A percentile compares a stretch with the other conserved stretches of the same genome.
Conservation (phyloP, 1,284 basidiomycete species). For the Trichosporon asahii region DNA sequence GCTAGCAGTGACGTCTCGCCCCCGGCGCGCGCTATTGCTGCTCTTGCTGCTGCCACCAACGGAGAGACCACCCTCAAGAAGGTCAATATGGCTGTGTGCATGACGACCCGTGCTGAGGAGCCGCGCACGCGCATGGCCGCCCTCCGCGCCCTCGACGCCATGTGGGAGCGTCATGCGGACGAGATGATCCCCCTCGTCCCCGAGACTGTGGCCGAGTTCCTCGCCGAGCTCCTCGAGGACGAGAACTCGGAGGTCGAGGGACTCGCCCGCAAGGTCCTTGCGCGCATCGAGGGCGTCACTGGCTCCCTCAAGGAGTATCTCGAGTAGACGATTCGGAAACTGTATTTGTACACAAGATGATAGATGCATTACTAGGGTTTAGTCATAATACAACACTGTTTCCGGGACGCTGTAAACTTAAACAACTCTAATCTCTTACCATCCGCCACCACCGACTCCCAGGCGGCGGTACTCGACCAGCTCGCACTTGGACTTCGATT, state of each 20-base stretch:
- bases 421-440: constrained; percentile 25
- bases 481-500: constrained; percentile 32
- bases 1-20: constrained; percentile 21
- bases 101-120: constrained; percentile 80
- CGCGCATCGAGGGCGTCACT: constrained; percentile 52
- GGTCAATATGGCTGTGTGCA: constrained; percentile 78
- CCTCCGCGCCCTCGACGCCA: constrained; percentile 62
- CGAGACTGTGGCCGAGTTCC: constrained; percentile 55
- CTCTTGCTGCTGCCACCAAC: constrained; percentile 59
- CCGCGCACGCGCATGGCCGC: constrained; percentile 65
- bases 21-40: constrained; percentile 56
- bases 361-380: constrained; percentile 1
- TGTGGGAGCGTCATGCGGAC: constrained; percentile 68
- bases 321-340: constrained; percentile 28
- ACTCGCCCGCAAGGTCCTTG: constrained; percentile 51
- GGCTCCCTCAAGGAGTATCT: constrained; percentile 52
- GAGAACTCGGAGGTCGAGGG: constrained; percentile 52
- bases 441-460: constrained; percentile 44
- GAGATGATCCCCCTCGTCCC: constrained; percentile 58
- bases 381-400: neutral
- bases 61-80: constrained; percentile 64
- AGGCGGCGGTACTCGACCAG: constrained; percentile 47
- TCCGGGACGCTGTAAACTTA: neutral
- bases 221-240: constrained; percentile 56
- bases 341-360: constrained; percentile 9